Conservation (phyloP, 108 stramenopile genomes). For the Nitzschia sp. region DNA sequence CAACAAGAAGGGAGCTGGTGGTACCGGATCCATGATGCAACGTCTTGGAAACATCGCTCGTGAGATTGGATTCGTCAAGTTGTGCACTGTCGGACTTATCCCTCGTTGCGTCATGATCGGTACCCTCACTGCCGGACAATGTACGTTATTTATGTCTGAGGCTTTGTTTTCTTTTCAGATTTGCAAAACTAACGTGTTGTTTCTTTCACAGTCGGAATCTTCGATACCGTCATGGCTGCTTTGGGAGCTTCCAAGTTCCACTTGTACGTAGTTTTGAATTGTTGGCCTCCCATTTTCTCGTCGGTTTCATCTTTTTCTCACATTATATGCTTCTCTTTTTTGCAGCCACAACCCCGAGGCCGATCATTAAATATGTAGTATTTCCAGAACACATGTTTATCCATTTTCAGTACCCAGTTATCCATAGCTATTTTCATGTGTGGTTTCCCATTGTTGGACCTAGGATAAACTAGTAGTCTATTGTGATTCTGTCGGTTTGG, state of each 20-base stretch:
- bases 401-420: too few relatives aligned
- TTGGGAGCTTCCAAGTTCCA: slow-evolving; percentile 97
- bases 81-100: slow-evolving; percentile 93
- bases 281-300: too few relatives aligned
- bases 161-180: neutral
- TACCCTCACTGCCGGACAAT: slow-evolving; percentile 98
- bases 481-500: too few relatives aligned
- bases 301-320: neutral
- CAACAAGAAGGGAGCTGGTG: slow-evolving; percentile 96
- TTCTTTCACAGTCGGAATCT: slow-evolving; percentile 81
- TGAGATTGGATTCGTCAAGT: slow-evolving; percentile 94
- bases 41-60: slow-evolving; percentile 91
- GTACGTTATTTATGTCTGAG: neutral
- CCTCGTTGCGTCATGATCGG: slow-evolving; percentile 99
- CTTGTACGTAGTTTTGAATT: slow-evolving; percentile 77
- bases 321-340: neutral
- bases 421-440: too few relatives aligned
- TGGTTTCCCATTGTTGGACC: too few relatives aligned
- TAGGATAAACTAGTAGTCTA: too few relatives aligned
- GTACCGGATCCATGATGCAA: slow-evolving; percentile 84
- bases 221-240: slow-evolving; percentile 95
- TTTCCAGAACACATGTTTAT: neutral
- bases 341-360: slow-evolving; percentile 24
- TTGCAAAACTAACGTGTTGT: neutral
- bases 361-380: slow-evolving; percentile 10